Base-by-base conservation (phyloP, 2,329 filamentous ascomycete genomes). In the Dactylonectria estremocensis region DNA sequence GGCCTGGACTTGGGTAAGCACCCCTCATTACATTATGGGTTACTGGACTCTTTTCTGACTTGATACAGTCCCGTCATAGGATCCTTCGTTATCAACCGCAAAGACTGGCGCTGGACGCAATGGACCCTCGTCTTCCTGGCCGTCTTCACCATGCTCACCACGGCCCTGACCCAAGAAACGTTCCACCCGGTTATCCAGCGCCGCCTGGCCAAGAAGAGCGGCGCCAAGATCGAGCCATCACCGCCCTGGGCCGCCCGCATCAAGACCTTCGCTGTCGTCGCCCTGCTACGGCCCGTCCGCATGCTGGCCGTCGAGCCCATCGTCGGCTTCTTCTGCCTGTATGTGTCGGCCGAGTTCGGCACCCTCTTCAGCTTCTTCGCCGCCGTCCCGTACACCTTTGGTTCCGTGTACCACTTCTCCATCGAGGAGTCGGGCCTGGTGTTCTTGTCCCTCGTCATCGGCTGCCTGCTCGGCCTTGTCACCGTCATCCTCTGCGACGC, bases 221-320 rank as follows among this genome's bases (percentile, higher is more conserved):
- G 80, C 1, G 61, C 80, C 5, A 45, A 76, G 0, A 28, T 78
- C 0, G 75, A 77, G 1, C 69, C 71, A 0, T 56, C 58, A 0
- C 74, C 77, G 0, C 76, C 81, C 0, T 14, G 79, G 3, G 9
- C 53, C 0, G 57, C 72, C 8, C 77, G 73, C 3, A 50, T 82
- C 28, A 72, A 69, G 20, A 18, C 68, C 1, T 85, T 87, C 64
- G 67, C 84, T 3, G 78, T 82, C 0, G 77, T 83, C 1, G 83
- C 84, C 2, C 75, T 88, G 1, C 67, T 87, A 16, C 81, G 88
- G 11, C 89, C 89, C 0, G 18, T 90, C 1, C 83, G 85, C 50
- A 90, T 93, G 83, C 82, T 92, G 8, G 74, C 90, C 46, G 85
- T 86, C 1, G 90, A 92, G 72, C 90, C 90, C 2, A 90, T 92